phyloP scores from a whole-genome alignment of 2,329 filamentous ascomycete species.

The Aspergillus pseudoterreus region DNA sequence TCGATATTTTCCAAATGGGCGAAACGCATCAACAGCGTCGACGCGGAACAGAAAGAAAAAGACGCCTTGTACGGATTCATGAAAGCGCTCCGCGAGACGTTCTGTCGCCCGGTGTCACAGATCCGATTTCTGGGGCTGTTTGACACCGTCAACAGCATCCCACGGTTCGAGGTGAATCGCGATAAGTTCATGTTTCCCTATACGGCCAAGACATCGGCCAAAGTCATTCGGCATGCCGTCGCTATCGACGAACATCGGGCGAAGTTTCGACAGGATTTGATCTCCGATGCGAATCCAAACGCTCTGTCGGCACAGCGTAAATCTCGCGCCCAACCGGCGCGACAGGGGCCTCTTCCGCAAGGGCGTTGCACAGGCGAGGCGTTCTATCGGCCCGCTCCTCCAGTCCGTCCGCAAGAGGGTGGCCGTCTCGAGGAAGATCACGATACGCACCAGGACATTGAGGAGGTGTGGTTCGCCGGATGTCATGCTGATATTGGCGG shows the following conservation, averaged over 20 bases:
- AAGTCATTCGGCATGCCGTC: conserved; percentile 50
- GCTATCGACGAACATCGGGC: conserved; percentile 51
- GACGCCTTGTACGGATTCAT: neutral
- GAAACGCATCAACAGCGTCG: conserved; percentile 1
- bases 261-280: conserved; percentile 50
- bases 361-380: conserved; percentile 4
- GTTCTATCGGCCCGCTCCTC: conserved; percentile 5
- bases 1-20: conserved; percentile 61
- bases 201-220: conserved; percentile 23
- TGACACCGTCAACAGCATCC: conserved; percentile 25
- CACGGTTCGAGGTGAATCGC: neutral
- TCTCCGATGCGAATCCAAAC: conserved; percentile 37
- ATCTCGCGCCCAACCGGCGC: neutral
- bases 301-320: conserved; percentile 18
- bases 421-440: neutral
- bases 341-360: neutral
- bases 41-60: neutral
- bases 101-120: neutral
- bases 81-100: conserved; percentile 2
- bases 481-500: conserved; percentile 72
- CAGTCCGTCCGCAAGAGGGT: neutral
- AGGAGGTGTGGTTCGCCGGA: conserved; percentile 69
- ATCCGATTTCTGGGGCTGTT: conserved; percentile 1
- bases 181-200: conserved; percentile 52
- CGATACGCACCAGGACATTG: conserved; percentile 51